These are phyloP conservation scores for Paecilomyces formosus DNA, from an alignment of 2,329 filamentous ascomycete genomes.

Conservation along the genomic window DNA sequence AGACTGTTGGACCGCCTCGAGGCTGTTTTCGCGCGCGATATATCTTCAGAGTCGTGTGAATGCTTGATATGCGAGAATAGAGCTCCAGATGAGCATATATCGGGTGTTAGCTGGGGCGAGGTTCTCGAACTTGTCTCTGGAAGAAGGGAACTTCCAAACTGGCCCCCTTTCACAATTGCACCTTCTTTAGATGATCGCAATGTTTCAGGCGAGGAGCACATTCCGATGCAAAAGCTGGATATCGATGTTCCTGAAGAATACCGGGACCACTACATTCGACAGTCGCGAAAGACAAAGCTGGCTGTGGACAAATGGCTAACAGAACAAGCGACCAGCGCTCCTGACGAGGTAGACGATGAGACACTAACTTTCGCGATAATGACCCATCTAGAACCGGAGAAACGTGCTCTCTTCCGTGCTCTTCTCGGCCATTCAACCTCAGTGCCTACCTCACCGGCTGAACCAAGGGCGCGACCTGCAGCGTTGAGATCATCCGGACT, in stretches of 20 bases:
- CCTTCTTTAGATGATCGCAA: conserved; percentile 50
- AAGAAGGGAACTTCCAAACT: conserved; percentile 72
- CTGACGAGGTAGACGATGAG: conserved; percentile 88
- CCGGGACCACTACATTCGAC: conserved; percentile 81
- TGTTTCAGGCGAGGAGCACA: conserved; percentile 45
- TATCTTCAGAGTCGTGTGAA: conserved; percentile 75
- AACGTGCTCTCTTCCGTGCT: conserved; percentile 75
- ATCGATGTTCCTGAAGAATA: conserved; percentile 93
- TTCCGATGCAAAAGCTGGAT: conserved; percentile 71
- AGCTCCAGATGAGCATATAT: conserved; percentile 49
- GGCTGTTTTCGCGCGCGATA: conserved; percentile 87
- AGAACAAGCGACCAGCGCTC: conserved; percentile 64
- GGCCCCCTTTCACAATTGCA: conserved; percentile 79
- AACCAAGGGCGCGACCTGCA: conserved; percentile 59
- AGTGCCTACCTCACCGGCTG: conserved; percentile 42
- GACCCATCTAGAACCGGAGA: conserved; percentile 69
- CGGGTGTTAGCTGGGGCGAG: conserved; percentile 86
- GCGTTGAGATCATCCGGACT: conserved; percentile 67
- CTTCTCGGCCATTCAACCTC: conserved; percentile 49
- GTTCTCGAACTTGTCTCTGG: conserved; percentile 90
- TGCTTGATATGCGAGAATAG: conserved; percentile 74
- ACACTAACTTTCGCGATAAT: conserved; percentile 89
- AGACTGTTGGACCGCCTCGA: conserved; percentile 83
- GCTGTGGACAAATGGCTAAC: conserved; percentile 87
- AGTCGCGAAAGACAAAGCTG: conserved; percentile 87